phyloP scores from a whole-genome alignment of 2,329 filamentous ascomycete species.

The Penicillium vulpinum region DNA sequence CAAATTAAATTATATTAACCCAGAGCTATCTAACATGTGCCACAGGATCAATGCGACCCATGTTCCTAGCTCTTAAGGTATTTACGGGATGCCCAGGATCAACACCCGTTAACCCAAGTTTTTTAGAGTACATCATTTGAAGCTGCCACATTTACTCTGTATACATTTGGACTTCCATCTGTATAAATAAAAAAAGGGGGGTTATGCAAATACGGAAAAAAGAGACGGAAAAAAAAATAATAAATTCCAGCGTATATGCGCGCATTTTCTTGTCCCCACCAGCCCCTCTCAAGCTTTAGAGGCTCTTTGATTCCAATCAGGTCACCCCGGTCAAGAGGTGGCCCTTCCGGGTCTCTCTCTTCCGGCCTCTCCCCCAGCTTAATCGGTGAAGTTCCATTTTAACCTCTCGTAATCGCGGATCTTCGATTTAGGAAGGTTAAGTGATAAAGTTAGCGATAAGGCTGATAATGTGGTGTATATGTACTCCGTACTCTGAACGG shows the following conservation, averaged over 20 bases:
- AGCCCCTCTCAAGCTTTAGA: conserved; percentile 1
- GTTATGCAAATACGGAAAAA: neutral
- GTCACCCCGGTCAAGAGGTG: neutral
- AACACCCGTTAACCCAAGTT: neutral
- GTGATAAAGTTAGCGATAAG: neutral
- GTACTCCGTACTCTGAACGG: too few relatives aligned
- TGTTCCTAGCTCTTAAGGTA: neutral
- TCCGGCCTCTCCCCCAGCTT: neutral
- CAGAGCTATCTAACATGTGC: neutral
- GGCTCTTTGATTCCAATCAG: conserved; percentile 1
- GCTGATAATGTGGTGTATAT: neutral
- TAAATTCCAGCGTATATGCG: neutral
- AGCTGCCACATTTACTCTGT: neutral
- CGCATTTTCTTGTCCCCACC: neutral
- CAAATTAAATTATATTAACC: neutral
- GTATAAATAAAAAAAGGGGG: neutral
- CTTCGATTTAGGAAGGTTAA: neutral
- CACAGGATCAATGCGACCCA: neutral
- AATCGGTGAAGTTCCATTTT: neutral
- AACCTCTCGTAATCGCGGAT: neutral
- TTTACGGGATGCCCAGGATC: neutral
- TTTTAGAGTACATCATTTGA: neutral
- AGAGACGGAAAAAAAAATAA: neutral
- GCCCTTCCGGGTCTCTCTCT: neutral
- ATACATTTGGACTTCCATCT: neutral